Evolutionary conservation across 2,329 filamentous ascomycete genomes (phyloP), one percentile per base, ranked within the genome.

Genomic region (Pseudogymnoascus sp.): DNA sequence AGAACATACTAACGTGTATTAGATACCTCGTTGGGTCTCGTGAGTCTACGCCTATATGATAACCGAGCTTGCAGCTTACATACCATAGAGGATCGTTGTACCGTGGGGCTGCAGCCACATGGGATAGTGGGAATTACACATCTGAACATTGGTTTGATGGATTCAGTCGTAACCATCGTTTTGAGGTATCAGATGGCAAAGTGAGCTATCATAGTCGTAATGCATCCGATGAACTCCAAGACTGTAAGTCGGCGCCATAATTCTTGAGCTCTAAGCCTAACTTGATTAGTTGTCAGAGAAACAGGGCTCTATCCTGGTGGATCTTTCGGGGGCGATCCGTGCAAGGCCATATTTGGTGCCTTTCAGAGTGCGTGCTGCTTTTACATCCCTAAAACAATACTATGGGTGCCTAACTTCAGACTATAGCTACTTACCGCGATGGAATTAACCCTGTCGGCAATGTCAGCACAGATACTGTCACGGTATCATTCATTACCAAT

Each of bases 61-160:
- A 9, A 6, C 7, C 7, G 7, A 33, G 5, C n/a, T 7, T 55
- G 12, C 16, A 33, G 7, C 49, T 55, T 19, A 55, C 28, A 33
- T 33, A 12, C 5, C 5, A 19, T 19, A 55, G 49, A 7, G 49
- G 49, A 2, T 55, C 49, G 19, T 14, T 55, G 9, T 55, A 55
- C 5, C 49, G 49, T 33, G 49, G 49, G 2, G 49, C 49, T 7
- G 25, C 49, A 33, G 49, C 49, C n/a, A 55, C 49, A 55, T 55
- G 49, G 49, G 28, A 55, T n/a, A 55, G 5, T 55, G 49, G 49
- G 2, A 55, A 55, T 25, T 55, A 55, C n/a, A 55, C 49, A 7
- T 3, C 25, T 12, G 49, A 55, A 55, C 90, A 93, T 72, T 93
- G 90, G 90, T 94, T 94, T 67, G 90, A 94, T 70, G 88, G 88